A percentile compares a stretch with the other conserved stretches of the same genome.
Conservation (phyloP, 2,329 filamentous ascomycete genomes). For the Curvularia eragrostidis region DNA sequence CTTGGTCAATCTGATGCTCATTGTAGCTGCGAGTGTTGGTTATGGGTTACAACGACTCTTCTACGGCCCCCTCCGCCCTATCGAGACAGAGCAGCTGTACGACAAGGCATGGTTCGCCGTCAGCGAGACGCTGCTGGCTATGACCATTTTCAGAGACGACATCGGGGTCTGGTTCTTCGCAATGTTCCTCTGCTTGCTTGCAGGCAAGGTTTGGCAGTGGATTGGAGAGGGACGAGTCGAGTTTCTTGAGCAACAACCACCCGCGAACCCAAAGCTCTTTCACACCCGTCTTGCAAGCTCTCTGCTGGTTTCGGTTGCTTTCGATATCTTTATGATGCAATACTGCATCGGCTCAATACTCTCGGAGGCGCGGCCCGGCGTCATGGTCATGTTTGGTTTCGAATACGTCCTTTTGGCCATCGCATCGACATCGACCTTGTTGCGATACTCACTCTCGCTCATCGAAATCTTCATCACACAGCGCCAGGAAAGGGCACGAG, state of each 20-base stretch:
- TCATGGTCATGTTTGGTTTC: slow-evolving; percentile 99
- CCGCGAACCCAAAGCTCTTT: slow-evolving; percentile 85
- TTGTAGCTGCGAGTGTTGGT: slow-evolving; percentile 79
- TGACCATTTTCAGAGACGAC: slow-evolving; percentile 97
- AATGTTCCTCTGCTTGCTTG: slow-evolving; percentile 93
- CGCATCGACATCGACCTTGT: slow-evolving; percentile 77
- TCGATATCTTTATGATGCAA: slow-evolving; percentile 79
- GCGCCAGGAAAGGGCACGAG: slow-evolving; percentile 72
- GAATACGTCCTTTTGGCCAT: slow-evolving; percentile 90
- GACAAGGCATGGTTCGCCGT: slow-evolving; percentile 98
- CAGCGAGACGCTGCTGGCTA: slow-evolving; percentile 93
- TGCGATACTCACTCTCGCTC: slow-evolving; percentile 79
- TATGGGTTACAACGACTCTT: slow-evolving; percentile 89
- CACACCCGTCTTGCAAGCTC: slow-evolving; percentile 82
- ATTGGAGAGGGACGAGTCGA: slow-evolving; percentile 95
- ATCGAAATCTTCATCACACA: slow-evolving; percentile 77
- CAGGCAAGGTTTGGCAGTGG: slow-evolving; percentile 98
- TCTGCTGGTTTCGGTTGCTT: slow-evolving; percentile 77
- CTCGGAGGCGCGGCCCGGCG: slow-evolving; percentile 86
- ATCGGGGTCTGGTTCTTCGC: slow-evolving; percentile 92
- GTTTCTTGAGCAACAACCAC: slow-evolving; percentile 92
- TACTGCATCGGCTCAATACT: slow-evolving; percentile 86
- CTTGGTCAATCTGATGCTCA: slow-evolving; percentile 86
- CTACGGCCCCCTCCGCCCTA: slow-evolving; percentile 86
- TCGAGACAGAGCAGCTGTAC: slow-evolving; percentile 96